Evolutionary conservation across 306 rosid genomes (phyloP), one percentile per base, ranked within the genome.

Genomic region (Oxytropis ochrocephala): DNA sequence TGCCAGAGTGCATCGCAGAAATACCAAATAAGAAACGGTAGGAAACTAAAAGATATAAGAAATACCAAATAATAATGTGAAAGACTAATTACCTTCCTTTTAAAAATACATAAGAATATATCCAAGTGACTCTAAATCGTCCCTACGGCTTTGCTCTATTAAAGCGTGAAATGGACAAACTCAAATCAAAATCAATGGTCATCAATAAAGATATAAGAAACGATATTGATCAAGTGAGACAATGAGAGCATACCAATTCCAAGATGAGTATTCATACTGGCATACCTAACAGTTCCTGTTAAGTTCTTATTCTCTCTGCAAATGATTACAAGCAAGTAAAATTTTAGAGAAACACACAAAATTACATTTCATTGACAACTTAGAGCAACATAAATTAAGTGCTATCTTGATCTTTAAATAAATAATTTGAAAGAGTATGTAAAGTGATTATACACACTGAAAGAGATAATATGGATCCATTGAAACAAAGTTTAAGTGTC

Each of bases 281-380:
- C 98, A 87, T 94, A 94, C 86, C 98, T 90, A 41, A 96, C 98
- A 58, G 98, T 94, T 72, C 98, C 97, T 0, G 98, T 94, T 90
- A 94, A 83, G 84, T 94, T 94, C 86, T 94, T 94, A 74, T 94
- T 94, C 79, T 94, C 97, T 70, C 98, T 94, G 90, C 84, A 78
- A 48, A 70, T 44, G 5, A 80, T 72, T 57, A 82, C 60, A 24
- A 72, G 67, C 66, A 68, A 62, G 52, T 79, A 44, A 85, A 64
- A 72, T 41, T n/a, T 57, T 9, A 32, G 39, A 52, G 27, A 30
- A 74, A 24, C 29, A 13, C 44, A 58, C 7, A 18, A n/a, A 35
- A 53, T 49, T 36, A 64, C 24, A 63, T 32, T 29, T 65, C 46
- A 35, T 43, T 51, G 44, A 61, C 27, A 27, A 35, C 68, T 29